A percentile compares a stretch with the other conserved stretches of the same genome.
Conservation (phyloP, 345 rosid genomes). For the Murraya koenigii region DNA sequence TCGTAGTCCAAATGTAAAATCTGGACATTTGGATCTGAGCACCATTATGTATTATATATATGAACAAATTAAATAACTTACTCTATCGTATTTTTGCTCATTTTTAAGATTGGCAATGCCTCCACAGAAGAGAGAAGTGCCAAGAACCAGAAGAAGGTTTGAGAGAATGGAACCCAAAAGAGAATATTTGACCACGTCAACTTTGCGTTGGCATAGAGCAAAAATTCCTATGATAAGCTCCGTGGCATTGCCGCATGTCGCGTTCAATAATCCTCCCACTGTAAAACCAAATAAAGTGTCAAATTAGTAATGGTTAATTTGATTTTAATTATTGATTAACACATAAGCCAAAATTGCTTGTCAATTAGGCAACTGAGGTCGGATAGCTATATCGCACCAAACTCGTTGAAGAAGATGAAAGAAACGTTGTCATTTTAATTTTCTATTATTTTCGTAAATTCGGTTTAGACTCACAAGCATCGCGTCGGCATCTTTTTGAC, state of each 20-base stretch:
- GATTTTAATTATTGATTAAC: no score
- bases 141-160: slow-evolving; percentile 90
- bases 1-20: no score
- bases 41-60: no score
- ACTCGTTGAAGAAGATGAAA: neutral
- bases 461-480: neutral
- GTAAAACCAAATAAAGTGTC: slow-evolving; percentile 4
- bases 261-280: slow-evolving; percentile 93
- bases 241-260: slow-evolving; percentile 94
- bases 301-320: no score
- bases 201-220: slow-evolving; percentile 57
- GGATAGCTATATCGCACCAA: neutral
- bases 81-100: slow-evolving; percentile 85
- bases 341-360: neutral
- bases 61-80: slow-evolving; percentile 12
- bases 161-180: slow-evolving; percentile 86
- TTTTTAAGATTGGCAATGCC: slow-evolving; percentile 64
- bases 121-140: slow-evolving; percentile 84
- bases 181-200: slow-evolving; percentile 80
- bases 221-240: slow-evolving; percentile 85
- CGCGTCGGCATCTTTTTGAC: neutral
- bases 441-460: no score
- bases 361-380: neutral
- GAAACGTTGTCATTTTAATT: neutral
- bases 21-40: no score